Conservation (phyloP, 2,329 filamentous ascomycete species). For the Botrytis galanthina region DNA sequence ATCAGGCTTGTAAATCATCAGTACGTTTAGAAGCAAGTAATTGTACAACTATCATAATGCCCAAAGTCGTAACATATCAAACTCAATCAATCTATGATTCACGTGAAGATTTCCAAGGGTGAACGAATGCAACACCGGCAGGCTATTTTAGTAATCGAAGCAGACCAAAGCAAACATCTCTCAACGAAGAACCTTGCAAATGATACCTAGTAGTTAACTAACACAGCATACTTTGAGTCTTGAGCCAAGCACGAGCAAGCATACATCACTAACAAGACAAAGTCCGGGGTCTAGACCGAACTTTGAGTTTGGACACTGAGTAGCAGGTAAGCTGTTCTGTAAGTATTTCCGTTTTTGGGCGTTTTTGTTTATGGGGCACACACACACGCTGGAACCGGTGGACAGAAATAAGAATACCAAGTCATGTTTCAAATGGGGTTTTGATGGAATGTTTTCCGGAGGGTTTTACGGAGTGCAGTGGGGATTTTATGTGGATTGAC, state of each 20-base stretch:
- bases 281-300: constrained; percentile 4
- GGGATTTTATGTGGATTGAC: background rate
- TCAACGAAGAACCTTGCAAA: background rate
- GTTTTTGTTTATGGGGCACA: background rate
- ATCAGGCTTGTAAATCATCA: background rate
- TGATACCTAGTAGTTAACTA: background rate
- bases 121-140: background rate
- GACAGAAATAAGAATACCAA: background rate
- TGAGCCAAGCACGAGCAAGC: background rate
- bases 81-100: background rate
- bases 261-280: background rate
- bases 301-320: background rate
- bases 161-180: background rate
- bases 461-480: too few relatives aligned
- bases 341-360: background rate
- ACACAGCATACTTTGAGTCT: background rate
- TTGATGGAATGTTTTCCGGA: background rate
- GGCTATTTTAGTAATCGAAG: background rate
- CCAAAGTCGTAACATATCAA: background rate
- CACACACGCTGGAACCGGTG: background rate
- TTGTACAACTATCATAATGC: constrained; percentile 1
- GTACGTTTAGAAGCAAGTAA: background rate
- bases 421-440: background rate
- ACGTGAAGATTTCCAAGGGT: background rate
- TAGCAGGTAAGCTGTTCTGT: background rate